Conservation (phyloP, 352 stramenopile species). For the Pythium scleroteichum region DNA sequence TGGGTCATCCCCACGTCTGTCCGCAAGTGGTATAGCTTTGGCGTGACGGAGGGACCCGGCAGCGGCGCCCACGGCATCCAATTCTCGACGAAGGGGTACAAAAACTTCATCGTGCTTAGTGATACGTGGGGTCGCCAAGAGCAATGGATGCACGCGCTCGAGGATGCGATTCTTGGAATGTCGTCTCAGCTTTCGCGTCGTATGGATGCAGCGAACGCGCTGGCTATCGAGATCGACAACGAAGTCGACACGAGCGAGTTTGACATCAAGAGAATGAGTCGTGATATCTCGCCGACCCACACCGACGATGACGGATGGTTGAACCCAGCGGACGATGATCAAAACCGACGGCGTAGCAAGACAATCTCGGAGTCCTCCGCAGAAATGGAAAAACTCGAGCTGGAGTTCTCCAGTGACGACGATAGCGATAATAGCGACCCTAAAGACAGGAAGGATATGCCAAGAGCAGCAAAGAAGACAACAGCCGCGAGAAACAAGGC, state of each 20-base stretch:
- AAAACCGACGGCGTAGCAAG: constrained; percentile 34
- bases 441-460: constrained; percentile 1
- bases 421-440: constrained; percentile 11
- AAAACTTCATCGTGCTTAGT: constrained; percentile 85
- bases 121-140: constrained; percentile 87
- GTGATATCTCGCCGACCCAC: constrained; percentile 15
- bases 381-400: constrained; percentile 38
- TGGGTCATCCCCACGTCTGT: constrained; percentile 87
- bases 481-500: constrained; percentile 19
- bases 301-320: constrained; percentile 13
- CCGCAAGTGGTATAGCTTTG: constrained; percentile 89
- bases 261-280: constrained; percentile 42
- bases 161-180: constrained; percentile 72
- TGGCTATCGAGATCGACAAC: constrained; percentile 89
- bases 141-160: constrained; percentile 85
- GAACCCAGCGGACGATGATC: constrained; percentile 12
- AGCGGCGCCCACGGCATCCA: constrained; percentile 84
- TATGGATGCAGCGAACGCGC: constrained; percentile 69
- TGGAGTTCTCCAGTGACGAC: constrained; percentile 34
- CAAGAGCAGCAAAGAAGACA: constrained; percentile 8
- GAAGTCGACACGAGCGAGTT: constrained; percentile 82
- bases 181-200: constrained; percentile 55
- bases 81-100: constrained; percentile 89
- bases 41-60: constrained; percentile 70
- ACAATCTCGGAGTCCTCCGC: constrained; percentile 38